Percentiles rank a stretch among this genome's conserved stretches.
phyloP scores from a whole-genome alignment of 139 green algal genomes.

The Pseudopediastrum boryanum region DNA sequence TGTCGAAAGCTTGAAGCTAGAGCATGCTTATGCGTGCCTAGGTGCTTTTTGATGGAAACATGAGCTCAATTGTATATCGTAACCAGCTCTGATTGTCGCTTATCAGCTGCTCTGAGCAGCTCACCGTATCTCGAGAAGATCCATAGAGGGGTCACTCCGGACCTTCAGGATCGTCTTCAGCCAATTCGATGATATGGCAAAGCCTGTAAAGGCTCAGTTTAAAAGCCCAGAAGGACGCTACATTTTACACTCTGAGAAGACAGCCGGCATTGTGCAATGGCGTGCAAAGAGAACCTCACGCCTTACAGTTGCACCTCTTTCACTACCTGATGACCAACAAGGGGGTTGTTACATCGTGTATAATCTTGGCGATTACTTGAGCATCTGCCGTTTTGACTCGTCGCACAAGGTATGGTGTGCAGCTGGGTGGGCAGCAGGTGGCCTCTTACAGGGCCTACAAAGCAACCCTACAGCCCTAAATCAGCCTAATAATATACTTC shows the following conservation, averaged over 20 bases:
- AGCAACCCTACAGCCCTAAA: background rate
- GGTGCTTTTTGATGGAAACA: too few species aligned
- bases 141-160: too few species aligned
- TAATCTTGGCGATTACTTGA: conserved; percentile 53
- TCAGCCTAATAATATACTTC: too few species aligned
- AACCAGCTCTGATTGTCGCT: too few species aligned
- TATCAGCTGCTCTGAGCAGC: too few species aligned
- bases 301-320: conserved; percentile 53
- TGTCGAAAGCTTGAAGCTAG: too few species aligned
- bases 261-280: conserved; percentile 43
- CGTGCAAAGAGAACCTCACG: conserved; percentile 40
- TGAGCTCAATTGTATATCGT: too few species aligned
- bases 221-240: conserved; percentile 59
- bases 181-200: too few species aligned
- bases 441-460: background rate
- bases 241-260: conserved; percentile 46
- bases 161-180: too few species aligned
- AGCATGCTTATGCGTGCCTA: too few species aligned
- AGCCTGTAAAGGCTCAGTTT: conserved; percentile 34
- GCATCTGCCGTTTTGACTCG: conserved; percentile 45
- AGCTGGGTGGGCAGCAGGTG: background rate
- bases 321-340: conserved; percentile 46
- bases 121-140: too few species aligned
- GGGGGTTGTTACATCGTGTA: conserved; percentile 59
- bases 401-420: conserved; percentile 41